Conservation (phyloP, 179 eudicot genomes). For the Patellifolia procumbens region DNA sequence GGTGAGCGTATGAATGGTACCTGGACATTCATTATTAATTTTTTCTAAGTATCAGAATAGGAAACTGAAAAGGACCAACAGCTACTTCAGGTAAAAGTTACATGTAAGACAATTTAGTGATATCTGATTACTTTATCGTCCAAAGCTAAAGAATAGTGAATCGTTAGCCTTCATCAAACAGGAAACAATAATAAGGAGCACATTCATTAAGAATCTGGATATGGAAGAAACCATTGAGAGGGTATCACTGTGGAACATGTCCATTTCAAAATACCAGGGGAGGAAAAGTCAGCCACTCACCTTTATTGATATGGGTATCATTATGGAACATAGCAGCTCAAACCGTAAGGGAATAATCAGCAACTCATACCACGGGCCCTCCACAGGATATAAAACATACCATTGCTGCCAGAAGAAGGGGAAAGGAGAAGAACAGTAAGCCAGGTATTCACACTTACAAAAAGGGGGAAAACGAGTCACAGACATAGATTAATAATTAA, state of each 20-base stretch:
- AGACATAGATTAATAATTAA: background rate
- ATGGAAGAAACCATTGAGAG: background rate
- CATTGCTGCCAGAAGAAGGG: slow-evolving; percentile 65
- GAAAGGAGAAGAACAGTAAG: background rate
- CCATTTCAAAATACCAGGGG: background rate
- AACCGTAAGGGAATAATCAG: slow-evolving; percentile 88
- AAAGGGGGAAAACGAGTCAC: background rate
- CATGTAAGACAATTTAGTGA: no score
- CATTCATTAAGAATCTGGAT: background rate
- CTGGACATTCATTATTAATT: no score
- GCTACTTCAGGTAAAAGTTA: no score
- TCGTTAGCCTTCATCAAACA: background rate
- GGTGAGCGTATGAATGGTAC: no score
- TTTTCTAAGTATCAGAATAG: no score
- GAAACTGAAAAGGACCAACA: no score
- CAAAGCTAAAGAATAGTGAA: background rate
- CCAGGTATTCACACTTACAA: background rate
- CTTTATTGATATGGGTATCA: slow-evolving; percentile 99
- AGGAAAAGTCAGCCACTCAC: slow-evolving; percentile 37
- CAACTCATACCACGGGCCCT: slow-evolving; percentile 94
- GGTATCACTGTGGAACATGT: background rate
- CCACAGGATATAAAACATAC: slow-evolving; percentile 86
- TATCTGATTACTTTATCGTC: no score
- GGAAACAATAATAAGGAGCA: background rate
- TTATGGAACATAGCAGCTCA: slow-evolving; percentile 97